phyloP scores from a whole-genome alignment of 148 eudicot species.

The Bassia scoparia region DNA sequence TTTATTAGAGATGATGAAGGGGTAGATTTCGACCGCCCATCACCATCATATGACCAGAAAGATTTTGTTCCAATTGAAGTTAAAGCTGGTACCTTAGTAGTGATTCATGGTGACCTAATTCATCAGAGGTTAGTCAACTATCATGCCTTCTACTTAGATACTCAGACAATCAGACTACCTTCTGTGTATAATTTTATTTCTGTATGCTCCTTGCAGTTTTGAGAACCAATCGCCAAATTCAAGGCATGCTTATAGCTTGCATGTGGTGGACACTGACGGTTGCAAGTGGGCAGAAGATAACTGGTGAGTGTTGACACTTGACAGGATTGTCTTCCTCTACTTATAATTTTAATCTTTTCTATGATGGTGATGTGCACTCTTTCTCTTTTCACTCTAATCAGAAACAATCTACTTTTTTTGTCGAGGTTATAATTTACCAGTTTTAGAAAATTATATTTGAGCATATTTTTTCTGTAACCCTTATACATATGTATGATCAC shows the following conservation, averaged over 20 bases:
- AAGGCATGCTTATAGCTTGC: slow-evolving; percentile 95
- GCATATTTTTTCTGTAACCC: background rate
- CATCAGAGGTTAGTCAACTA: slow-evolving; percentile 70
- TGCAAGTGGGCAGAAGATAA: slow-evolving; percentile 91
- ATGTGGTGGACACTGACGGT: slow-evolving; percentile 77
- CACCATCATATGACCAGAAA: slow-evolving; percentile 65
- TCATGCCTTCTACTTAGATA: background rate
- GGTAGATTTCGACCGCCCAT: slow-evolving; percentile 79
- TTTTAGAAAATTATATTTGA: background rate
- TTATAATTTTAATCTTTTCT: background rate
- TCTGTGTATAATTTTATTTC: slow-evolving; percentile 1
- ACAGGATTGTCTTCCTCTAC: background rate
- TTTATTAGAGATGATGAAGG: slow-evolving; percentile 80
- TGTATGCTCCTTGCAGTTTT: slow-evolving; percentile 45
- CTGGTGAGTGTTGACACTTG: slow-evolving; percentile 50
- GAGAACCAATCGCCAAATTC: slow-evolving; percentile 86
- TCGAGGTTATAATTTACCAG: background rate
- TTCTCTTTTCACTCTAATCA: background rate
- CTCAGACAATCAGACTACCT: background rate
- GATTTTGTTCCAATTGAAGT: slow-evolving; percentile 91
- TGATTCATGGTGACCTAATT: slow-evolving; percentile 92
- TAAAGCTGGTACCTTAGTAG: slow-evolving; percentile 86
- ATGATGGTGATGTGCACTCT: background rate
- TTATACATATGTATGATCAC: background rate
- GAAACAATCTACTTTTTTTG: background rate